Base-by-base conservation (phyloP, 2,329 filamentous ascomycete species). In the Beauveria scarabaeidicola region DNA sequence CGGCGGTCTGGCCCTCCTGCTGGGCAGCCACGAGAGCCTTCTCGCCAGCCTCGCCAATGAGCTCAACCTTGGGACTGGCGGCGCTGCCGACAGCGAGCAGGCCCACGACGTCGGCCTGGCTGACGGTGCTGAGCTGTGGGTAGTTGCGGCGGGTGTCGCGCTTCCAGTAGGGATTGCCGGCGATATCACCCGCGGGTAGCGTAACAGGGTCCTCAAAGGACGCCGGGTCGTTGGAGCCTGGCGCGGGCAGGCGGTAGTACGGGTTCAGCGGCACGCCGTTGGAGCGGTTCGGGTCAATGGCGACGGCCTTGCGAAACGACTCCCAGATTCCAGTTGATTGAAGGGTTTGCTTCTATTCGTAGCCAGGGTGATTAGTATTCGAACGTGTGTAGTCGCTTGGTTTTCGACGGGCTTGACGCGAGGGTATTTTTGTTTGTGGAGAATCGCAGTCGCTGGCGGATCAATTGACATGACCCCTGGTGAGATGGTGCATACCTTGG, bases 231-330 rank as follows among this genome's bases (percentile, higher is more conserved):
- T 73, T 65, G 69, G 71, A 53, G 67, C 79, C 74, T 44, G 74
- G 73, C 0, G 92, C 77, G 62, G 94, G 94, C 76, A 90, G 88
- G 68, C 94, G 92, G 83, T 84, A 97, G 78, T 92, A 87, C 44
- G 91, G 86, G 82, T 97, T 97, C 69, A 99, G 79, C 51, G 94
- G 94, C 21, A 99, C 79, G 74, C 94, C 94, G 69, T 88, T 91
- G 66, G 92, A 97, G 65, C 94, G 92, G 70, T 90, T 85, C 40
- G 91, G 83, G 73, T 96, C 93, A 69, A 99, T 78, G 66, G 91
- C 85, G 66, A 97, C 75, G 67, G 87, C 72, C 66, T 86, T 84
- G 73, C 92, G 91, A 73, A 99, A 78, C 60, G 78, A 78, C 71
- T 93, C 91, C 89, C 91, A 97, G 74, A 97, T 78, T 44, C 94